Evolutionary conservation across 176 grass and related monocot genomes (phyloP).

Genomic region (Aegilops speltoides): DNA sequence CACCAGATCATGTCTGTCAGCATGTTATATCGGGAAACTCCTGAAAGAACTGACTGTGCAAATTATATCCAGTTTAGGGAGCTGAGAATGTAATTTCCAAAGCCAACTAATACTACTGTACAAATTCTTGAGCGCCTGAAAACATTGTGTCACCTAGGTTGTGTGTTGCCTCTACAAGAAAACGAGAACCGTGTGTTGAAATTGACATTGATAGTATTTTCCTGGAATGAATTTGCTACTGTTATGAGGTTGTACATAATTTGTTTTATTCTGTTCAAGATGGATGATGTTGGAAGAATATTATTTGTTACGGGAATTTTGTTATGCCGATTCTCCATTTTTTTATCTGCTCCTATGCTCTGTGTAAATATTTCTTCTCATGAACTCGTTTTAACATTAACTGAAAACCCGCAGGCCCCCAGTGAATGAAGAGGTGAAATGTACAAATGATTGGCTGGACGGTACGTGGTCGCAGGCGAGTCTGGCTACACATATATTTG

Average conservation of each 20-base stretch:
- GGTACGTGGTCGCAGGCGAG: background rate
- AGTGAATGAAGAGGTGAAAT: constrained; percentile 37
- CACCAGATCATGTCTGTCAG: background rate
- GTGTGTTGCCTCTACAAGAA: background rate
- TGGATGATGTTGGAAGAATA: background rate
- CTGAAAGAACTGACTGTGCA: background rate
- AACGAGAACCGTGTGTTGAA: background rate
- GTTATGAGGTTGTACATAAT: background rate
- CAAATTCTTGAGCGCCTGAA: background rate
- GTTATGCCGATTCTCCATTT: background rate
- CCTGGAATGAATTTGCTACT: background rate
- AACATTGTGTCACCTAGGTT: background rate
- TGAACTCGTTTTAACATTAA: background rate
- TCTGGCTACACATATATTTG: constrained; percentile 32
- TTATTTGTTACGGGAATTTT: background rate
- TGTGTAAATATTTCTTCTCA: background rate
- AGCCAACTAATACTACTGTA: background rate
- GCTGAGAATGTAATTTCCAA: background rate
- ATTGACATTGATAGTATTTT: background rate
- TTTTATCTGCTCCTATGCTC: background rate
- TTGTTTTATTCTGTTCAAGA: background rate
- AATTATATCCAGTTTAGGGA: background rate
- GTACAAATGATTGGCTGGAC: constrained; percentile 37
- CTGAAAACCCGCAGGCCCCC: constrained; percentile 8
- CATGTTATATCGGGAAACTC: background rate